phyloP scores from a whole-genome alignment of 106 monocot genomes.

The Chionographis japonica region DNA sequence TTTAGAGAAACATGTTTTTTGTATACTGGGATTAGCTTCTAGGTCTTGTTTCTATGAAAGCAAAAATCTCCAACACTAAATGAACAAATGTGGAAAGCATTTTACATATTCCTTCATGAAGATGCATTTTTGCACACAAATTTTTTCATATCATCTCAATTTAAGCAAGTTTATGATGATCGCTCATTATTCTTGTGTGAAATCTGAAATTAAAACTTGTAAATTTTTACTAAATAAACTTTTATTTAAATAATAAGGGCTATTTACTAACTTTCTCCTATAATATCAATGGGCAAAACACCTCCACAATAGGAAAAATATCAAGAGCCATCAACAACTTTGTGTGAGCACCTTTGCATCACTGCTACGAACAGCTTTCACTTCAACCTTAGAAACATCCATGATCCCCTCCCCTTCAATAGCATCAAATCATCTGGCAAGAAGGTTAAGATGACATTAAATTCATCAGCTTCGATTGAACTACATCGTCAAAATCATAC shows the following conservation, averaged over 20 bases:
- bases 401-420: background rate
- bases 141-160: background rate
- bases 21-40: conserved; percentile 74
- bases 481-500: no score
- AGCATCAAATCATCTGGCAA: background rate
- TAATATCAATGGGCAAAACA: background rate
- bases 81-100: conserved; percentile 46
- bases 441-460: background rate
- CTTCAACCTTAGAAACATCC: conserved; percentile 13
- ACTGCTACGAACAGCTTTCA: background rate
- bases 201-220: no score
- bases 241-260: no score
- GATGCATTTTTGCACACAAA: conserved; percentile 27
- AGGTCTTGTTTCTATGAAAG: conserved; percentile 60
- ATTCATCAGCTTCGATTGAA: no score
- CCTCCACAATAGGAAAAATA: background rate
- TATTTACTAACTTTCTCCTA: background rate
- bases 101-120: conserved; percentile 75
- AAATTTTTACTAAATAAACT: no score
- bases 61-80: conserved; percentile 63
- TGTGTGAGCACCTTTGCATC: conserved; percentile 7
- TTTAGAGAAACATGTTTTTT: no score
- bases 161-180: no score
- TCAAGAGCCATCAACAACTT: background rate
- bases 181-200: no score